phyloP scores from a whole-genome alignment of 2,329 filamentous ascomycete species.

The Beauveria bassiana region DNA sequence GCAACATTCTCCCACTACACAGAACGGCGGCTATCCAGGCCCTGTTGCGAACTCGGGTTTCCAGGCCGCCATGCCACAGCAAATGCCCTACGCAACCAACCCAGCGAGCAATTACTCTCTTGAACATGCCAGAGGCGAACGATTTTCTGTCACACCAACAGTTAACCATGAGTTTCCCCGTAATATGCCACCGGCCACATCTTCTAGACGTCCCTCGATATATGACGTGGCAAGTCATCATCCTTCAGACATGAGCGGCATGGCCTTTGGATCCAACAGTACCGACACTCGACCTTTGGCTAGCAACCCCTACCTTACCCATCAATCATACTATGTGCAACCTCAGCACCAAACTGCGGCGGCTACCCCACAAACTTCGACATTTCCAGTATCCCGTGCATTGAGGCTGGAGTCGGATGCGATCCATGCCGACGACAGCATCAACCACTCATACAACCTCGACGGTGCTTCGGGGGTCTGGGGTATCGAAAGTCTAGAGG shows the following conservation, averaged over 20 bases:
- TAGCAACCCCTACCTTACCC: constrained; percentile 10
- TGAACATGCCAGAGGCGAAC: constrained; percentile 11
- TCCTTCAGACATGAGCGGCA: constrained; percentile 12
- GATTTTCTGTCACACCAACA: constrained; percentile 14
- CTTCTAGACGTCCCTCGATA: constrained; percentile 15
- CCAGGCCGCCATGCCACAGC: background rate
- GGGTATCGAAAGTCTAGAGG: background rate
- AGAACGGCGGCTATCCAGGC: background rate
- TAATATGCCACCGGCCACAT: constrained; percentile 18
- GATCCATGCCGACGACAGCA: background rate
- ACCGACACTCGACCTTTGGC: constrained; percentile 12
- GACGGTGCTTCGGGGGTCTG: background rate
- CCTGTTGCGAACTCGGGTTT: background rate
- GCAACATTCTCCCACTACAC: background rate
- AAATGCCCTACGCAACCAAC: background rate
- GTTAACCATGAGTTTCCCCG: constrained; percentile 19
- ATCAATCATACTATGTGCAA: constrained; percentile 16
- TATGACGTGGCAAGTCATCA: constrained; percentile 15
- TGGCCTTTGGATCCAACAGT: constrained; percentile 10
- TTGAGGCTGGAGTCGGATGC: constrained; percentile 15
- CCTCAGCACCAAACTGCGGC: constrained; percentile 13
- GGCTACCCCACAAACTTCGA: constrained; percentile 10
- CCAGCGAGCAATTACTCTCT: constrained; percentile 18
- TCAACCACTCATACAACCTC: background rate
- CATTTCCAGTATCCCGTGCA: constrained; percentile 16